Base-by-base conservation (phyloP, 108 stramenopile genomes). In the Thalassiosira profunda region DNA sequence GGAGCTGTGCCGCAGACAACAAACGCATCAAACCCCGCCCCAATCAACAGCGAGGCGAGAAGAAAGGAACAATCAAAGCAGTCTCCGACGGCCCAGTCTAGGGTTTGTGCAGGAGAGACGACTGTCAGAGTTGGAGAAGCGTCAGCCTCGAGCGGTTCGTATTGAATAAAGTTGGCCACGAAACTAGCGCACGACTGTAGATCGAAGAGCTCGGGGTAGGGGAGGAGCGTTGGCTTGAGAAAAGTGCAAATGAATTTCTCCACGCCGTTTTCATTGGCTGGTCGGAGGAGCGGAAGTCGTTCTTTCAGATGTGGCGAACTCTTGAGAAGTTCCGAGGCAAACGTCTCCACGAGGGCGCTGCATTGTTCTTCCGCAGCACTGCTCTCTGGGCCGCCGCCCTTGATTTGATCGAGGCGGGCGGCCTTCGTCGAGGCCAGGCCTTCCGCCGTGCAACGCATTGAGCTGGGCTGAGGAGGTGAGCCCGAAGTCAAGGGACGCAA, bases 21-120 rank as follows among this genome's bases (percentile, higher is more conserved):
- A 73, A 83, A 91, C 0, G 93, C 91, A 55, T 95, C 91, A 64
- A 84, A 95, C 10, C 91, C 89, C 14, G 80, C 74, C n/a, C 93
- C 93, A 10, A 90, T 47, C 1, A 95, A 67, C 8, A 84, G 72
- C 14, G 84, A 84, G 47, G 74, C 71, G 3, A 93, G 61, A 26
- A 90, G 46, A 37, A 71, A 58, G 7, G 90, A 66, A n/a, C 86
- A 67, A 54, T 95, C 90, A 44, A 91, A 88, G 36, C 55, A 58
- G 40, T 95, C 93, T 30, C 91, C 93, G 28, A 64, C 63, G 2
- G 66, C 58, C 76, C 89, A 84, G 8, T 70, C 72, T 15, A 95
- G 37, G 25, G 84, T 83, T 59, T 82, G 86, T 10, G 79, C 14
- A 6, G 85, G 82, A 3, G 73, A 70, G 15, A 67, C 65, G 43